Evolutionary conservation across 2,329 filamentous ascomycete species (phyloP).

Genomic region (Diplodia mutila): DNA sequence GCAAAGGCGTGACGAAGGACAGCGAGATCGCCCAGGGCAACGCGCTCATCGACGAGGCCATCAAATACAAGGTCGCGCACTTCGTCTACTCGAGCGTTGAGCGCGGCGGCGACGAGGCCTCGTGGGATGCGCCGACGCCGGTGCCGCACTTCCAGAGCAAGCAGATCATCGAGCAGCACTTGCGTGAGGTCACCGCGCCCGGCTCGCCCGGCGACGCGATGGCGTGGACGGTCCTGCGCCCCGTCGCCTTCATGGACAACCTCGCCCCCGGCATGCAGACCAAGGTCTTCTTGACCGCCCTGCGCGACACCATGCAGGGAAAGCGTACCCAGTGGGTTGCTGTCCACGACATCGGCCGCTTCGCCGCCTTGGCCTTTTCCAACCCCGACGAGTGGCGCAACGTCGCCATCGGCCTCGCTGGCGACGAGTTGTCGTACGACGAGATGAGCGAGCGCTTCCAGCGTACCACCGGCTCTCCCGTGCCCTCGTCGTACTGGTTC

Average conservation of each 20-base stretch:
- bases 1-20: conserved; percentile 47
- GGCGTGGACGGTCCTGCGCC: conserved; percentile 65
- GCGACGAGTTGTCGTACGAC: conserved; percentile 55
- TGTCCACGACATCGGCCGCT: conserved; percentile 55
- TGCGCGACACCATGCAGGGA: conserved; percentile 46
- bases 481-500: conserved; percentile 49
- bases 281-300: conserved; percentile 53
- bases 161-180: conserved; percentile 63
- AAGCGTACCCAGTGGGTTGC: conserved; percentile 49
- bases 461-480: conserved; percentile 48
- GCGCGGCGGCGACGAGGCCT: conserved; percentile 60
- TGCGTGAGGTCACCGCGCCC: conserved; percentile 53
- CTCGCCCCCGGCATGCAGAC: conserved; percentile 52
- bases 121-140: conserved; percentile 50
- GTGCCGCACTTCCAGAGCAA: conserved; percentile 68
- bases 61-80: conserved; percentile 59
- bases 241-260: conserved; percentile 68
- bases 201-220: conserved; percentile 47
- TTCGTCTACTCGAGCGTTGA: conserved; percentile 70
- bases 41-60: conserved; percentile 60
- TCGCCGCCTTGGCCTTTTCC: conserved; percentile 55
- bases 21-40: conserved; percentile 61
- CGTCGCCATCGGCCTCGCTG: conserved; percentile 54
- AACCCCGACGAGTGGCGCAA: conserved; percentile 47
- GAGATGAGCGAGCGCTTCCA: conserved; percentile 53